These are phyloP conservation scores for Colletotrichum neosansevieriae DNA, from an alignment of 2,329 filamentous ascomycete species.

Conservation along the genomic window DNA sequence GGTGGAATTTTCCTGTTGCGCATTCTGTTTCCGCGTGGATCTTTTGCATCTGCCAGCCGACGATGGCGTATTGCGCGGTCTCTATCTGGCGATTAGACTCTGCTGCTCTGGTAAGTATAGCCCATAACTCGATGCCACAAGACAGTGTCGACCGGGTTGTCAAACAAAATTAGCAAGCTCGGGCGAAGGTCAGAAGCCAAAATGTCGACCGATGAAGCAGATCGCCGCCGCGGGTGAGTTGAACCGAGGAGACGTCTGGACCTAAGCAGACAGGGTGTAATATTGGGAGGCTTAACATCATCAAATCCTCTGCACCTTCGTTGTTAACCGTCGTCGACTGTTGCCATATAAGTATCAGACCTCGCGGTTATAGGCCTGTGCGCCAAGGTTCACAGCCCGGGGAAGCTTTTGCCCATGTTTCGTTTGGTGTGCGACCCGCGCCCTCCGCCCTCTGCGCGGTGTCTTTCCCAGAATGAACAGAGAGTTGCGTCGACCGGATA, in stretches of 20 bases:
- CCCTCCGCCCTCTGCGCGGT: not conserved
- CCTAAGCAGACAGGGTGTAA: not conserved
- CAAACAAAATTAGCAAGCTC: slow-evolving; percentile 13
- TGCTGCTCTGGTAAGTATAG: slow-evolving; percentile 8
- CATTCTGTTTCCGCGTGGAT: slow-evolving; percentile 20
- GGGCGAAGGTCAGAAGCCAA: not conserved
- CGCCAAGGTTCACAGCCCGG: slow-evolving; percentile 15
- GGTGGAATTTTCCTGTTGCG: slow-evolving; percentile 9
- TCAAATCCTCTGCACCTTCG: not conserved
- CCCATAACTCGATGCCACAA: not conserved
- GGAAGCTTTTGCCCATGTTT: slow-evolving; percentile 40
- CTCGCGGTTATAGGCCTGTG: slow-evolving; percentile 7
- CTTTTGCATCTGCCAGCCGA: slow-evolving; percentile 2
- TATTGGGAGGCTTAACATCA: not conserved
- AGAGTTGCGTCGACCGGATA: not conserved
- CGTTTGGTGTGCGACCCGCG: slow-evolving; percentile 22
- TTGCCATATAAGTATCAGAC: not conserved
- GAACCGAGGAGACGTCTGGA: slow-evolving; percentile 18
- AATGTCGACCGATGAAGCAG: slow-evolving; percentile 17
- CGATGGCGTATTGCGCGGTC: not conserved
- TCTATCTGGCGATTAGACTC: not conserved
- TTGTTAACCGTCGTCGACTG: not conserved
- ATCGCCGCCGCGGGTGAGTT: slow-evolving; percentile 16
- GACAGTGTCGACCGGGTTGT: not conserved
- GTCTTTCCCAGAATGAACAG: slow-evolving; percentile 13